These are phyloP conservation scores for Pyrenophora tritici-repentis DNA, from an alignment of 2,329 filamentous ascomycete species.

Conservation along the genomic window DNA sequence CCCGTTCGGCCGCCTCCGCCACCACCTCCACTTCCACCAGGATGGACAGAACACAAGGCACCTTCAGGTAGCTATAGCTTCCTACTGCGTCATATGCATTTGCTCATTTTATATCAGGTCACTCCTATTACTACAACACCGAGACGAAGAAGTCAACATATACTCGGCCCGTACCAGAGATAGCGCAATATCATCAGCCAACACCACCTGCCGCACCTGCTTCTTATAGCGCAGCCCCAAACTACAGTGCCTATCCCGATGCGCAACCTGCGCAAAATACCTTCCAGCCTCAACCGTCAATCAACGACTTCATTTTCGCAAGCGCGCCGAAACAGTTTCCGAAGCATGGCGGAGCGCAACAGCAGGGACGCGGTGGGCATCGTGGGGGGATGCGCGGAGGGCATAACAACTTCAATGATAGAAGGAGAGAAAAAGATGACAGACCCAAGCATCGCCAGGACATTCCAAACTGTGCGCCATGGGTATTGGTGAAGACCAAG, in stretches of 20 bases:
- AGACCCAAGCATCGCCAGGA: conserved; percentile 77
- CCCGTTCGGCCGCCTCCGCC: conserved; percentile 39
- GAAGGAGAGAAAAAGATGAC: conserved; percentile 73
- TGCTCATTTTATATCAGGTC: conserved; percentile 57
- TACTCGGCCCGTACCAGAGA: conserved; percentile 62
- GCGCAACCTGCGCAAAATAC: conserved; percentile 55
- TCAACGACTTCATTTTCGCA: conserved; percentile 55
- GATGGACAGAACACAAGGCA: conserved; percentile 93
- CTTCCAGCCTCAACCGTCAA: conserved; percentile 47
- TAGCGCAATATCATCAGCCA: conserved; percentile 6
- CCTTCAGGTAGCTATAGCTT: conserved; percentile 63
- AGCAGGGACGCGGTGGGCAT: conserved; percentile 44
- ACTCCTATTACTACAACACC: conserved; percentile 86
- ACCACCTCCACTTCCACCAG: conserved; percentile 68
- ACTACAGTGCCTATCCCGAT: conserved; percentile 15
- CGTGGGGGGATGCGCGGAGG: conserved; percentile 49
- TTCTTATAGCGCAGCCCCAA: conserved; percentile 10
- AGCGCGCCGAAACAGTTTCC: conserved; percentile 29
- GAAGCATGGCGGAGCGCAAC: conserved; percentile 19
- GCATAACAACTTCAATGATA: conserved; percentile 62
- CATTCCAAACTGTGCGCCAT: conserved; percentile 83
- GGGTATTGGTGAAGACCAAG: conserved; percentile 92
- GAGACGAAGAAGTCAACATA: conserved; percentile 87
- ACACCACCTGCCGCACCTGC: conserved; percentile 7
- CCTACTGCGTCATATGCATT: conserved; percentile 20